Evolutionary conservation across 345 rosid species (phyloP).

Genomic region (Clarkia xantiana): DNA sequence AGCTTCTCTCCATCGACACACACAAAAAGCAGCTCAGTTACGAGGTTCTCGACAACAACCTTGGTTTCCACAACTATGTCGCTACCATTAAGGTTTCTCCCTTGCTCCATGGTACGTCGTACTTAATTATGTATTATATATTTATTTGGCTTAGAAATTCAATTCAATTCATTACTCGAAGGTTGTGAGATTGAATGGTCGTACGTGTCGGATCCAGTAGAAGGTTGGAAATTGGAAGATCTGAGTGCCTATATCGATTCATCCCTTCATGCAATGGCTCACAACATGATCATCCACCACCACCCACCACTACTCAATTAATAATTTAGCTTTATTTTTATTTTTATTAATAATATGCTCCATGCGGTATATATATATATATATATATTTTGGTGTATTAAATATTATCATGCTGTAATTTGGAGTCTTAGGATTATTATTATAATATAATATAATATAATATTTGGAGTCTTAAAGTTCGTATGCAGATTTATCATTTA

Average conservation of each 20-base stretch:
- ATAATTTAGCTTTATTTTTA: no score
- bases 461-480: no score
- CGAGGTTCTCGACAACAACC: conserved; percentile 39
- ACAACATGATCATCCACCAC: no score
- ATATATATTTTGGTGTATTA: no score
- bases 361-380: no score
- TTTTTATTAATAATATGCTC: no score
- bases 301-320: background rate
- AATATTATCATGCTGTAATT: no score
- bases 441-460: no score
- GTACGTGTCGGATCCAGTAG: conserved; percentile 40
- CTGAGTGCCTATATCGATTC: conserved; percentile 17
- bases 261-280: conserved; percentile 28
- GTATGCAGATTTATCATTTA: no score
- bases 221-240: conserved; percentile 39
- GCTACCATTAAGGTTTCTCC: conserved; percentile 29
- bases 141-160: background rate
- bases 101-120: background rate
- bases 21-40: conserved; percentile 34
- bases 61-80: conserved; percentile 33
- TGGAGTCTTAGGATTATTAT: no score
- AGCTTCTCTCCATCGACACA: conserved; percentile 31
- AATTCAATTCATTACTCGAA: background rate
- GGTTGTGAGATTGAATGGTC: conserved; percentile 56
- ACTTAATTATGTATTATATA: background rate